Evolutionary conservation across 2,329 filamentous ascomycete species (phyloP), one percentile per base, ranked within the genome.

Genomic region (Trichoderma cornu-damae): DNA sequence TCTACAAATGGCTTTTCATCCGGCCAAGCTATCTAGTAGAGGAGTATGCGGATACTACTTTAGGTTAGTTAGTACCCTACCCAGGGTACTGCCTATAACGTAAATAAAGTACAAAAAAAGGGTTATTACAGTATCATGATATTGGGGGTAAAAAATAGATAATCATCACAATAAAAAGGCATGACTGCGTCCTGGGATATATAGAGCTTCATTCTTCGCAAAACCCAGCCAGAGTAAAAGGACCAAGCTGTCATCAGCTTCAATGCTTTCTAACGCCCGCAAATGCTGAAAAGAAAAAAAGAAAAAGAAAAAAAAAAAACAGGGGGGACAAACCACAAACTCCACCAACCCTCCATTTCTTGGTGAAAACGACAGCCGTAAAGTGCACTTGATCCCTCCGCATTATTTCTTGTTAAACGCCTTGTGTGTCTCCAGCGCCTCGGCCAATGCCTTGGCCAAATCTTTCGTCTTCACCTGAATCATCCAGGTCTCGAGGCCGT

Each of bases 391-490:
- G 50, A 16, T 37, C 11, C 60, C 50, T 63, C 62, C 64, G 47
- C 60, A 71, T 69, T 69, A 70, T 65, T 69, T 75, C 69, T 84
- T 83, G 65, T 84, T 83, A 58, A 79, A 75, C 57, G 72, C 69
- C 72, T 84, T 84, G 65, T 82, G 70, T 61, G 76, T 72, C 69
- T 84, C 80, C 66, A 84, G 61, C 2, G 72, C 73, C 14, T 69
- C 69, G 1, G 79, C 79, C 38, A 89, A 69, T 48, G 76, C 73
- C 64, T 77, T 73, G 11, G 86, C 80, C 40, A 84, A 65, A 34
- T 81, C 78, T 61, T 78, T 75, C 2, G 85, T 85, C 75, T 88
- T 89, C 47, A 90, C 82, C 67, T 86, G 84, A 14, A 91, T 71
- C 67, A 87, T 80, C 85, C 86, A 92, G 4, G 83, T 84, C 70